A percentile compares a stretch with the other conserved stretches of the same genome.
These are phyloP conservation scores for Xylariales sp. DNA, from an alignment of 2,329 filamentous ascomycete genomes.

Conservation along the genomic window DNA sequence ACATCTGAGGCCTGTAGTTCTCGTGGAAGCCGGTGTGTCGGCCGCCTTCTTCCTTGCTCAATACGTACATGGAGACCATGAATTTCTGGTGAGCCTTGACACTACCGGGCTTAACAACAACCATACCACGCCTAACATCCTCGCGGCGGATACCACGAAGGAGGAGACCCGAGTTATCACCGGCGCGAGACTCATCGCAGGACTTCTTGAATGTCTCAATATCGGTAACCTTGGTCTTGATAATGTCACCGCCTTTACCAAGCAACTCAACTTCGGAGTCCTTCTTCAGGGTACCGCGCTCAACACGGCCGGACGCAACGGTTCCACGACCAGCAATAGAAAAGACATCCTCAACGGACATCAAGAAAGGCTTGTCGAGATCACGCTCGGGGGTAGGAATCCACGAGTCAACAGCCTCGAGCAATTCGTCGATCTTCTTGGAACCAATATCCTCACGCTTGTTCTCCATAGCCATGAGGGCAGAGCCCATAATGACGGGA, in stretches of 20 bases:
- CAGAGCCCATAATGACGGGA: constrained; percentile 96
- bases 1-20: constrained; percentile 98
- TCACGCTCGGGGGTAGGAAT: constrained; percentile 96
- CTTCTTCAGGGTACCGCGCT: constrained; percentile 93
- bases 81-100: constrained; percentile 92
- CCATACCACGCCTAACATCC: constrained; percentile 95
- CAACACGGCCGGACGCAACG: constrained; percentile 95
- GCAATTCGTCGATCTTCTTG: constrained; percentile 89
- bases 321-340: constrained; percentile 94
- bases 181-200: constrained; percentile 93
- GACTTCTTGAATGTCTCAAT: constrained; percentile 99
- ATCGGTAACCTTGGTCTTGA: constrained; percentile 99
- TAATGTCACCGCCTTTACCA: constrained; percentile 81
- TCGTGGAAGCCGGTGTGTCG: constrained; percentile 94
- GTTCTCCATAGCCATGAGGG: constrained; percentile 91
- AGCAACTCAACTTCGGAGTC: constrained; percentile 95
- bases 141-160: constrained; percentile 96
- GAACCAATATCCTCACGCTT: constrained; percentile 88
- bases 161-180: constrained; percentile 97
- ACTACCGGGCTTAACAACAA: constrained; percentile 83
- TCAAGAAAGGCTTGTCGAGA: constrained; percentile 98
- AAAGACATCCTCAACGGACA: constrained; percentile 96
- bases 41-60: constrained; percentile 97
- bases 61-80: constrained; percentile 94
- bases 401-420: constrained; percentile 91